These are phyloP conservation scores for Pichia sp. DNA, from an alignment of 1,139 yeast genomes.

Conservation along the genomic window DNA sequence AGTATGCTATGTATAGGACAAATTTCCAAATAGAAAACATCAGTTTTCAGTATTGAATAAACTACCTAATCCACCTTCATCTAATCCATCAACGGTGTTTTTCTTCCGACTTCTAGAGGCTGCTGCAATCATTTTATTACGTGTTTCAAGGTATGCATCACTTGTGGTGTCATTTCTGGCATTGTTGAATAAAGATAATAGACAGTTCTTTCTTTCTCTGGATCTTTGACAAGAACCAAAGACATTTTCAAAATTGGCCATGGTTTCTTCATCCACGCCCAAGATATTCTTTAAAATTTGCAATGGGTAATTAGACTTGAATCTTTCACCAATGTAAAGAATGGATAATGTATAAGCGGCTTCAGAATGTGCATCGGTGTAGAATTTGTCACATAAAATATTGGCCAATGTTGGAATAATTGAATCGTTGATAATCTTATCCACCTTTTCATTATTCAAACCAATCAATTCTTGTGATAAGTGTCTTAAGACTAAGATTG, in stretches of 20 bases:
- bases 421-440: conserved; percentile 66
- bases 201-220: conserved; percentile 52
- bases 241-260: conserved; percentile 48
- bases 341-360: conserved; percentile 86
- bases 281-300: conserved; percentile 44
- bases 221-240: conserved; percentile 50
- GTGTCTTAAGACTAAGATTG: conserved; percentile 75
- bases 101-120: conserved; percentile 29
- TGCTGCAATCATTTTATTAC: conserved; percentile 17
- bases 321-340: conserved; percentile 69
- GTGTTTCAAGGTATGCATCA: conserved; percentile 25
- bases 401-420: conserved; percentile 46
- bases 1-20: no score
- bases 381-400: conserved; percentile 72
- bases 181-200: conserved; percentile 46
- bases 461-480: conserved; percentile 60
- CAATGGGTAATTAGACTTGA: conserved; percentile 54
- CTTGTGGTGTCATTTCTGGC: conserved; percentile 36
- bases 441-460: conserved; percentile 72
- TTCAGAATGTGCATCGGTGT: conserved; percentile 85
- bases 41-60: conserved; percentile 41
- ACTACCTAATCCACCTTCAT: conserved; percentile 44
- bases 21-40: no score
- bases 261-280: conserved; percentile 42
- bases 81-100: conserved; percentile 25